Evolutionary conservation across 257 asterid species (phyloP).

Genomic region (Fraxinus quadrangulata): DNA sequence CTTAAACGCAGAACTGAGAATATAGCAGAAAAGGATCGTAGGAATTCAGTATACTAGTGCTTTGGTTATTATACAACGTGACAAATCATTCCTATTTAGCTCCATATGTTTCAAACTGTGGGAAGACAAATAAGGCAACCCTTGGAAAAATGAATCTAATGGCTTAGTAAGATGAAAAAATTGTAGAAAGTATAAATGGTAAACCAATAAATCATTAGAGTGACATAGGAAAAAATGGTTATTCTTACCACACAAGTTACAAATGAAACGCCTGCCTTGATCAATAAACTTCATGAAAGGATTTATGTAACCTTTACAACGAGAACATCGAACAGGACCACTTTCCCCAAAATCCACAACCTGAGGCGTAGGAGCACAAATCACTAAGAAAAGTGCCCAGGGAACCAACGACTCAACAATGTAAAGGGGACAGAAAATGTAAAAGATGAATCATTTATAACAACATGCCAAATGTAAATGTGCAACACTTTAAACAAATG

Average conservation of each 20-base stretch:
- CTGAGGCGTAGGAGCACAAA: conserved; percentile 38
- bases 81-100: neutral
- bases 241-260: conserved; percentile 92
- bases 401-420: neutral
- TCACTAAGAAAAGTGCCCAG: neutral
- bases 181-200: conserved; percentile 2
- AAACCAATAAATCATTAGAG: conserved; percentile 4
- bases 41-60: neutral
- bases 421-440: neutral
- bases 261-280: conserved; percentile 93
- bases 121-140: neutral
- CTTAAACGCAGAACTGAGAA: neutral
- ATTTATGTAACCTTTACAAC: conserved; percentile 96
- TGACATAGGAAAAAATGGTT: conserved; percentile 4
- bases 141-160: neutral
- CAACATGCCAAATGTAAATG: neutral
- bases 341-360: conserved; percentile 96
- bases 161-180: neutral
- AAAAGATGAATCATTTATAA: neutral
- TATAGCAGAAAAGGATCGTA: neutral
- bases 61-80: neutral
- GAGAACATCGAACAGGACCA: conserved; percentile 99
- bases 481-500: neutral
- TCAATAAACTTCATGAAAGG: conserved; percentile 95
- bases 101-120: neutral